Conservation (phyloP, 2,329 filamentous ascomycete genomes). For the Sporothrix humicola region DNA sequence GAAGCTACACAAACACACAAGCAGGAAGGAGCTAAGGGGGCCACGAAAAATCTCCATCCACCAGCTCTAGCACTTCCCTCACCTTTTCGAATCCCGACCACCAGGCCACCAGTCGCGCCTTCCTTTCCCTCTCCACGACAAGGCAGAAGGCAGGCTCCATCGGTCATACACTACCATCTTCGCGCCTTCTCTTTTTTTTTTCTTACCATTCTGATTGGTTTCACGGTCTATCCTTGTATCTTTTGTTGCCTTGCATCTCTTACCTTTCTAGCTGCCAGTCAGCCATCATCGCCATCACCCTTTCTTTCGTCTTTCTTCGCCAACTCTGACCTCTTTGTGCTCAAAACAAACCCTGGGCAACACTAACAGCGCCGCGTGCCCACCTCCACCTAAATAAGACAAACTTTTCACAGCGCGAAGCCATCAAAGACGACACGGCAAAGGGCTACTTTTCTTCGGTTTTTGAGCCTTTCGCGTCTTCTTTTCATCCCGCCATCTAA, state of each 20-base stretch:
- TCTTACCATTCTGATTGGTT: slow-evolving; percentile 27
- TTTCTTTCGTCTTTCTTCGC: not conserved
- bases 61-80: slow-evolving; percentile 7
- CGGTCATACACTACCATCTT: slow-evolving; percentile 21
- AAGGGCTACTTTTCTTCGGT: slow-evolving; percentile 7
- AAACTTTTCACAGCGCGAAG: slow-evolving; percentile 14
- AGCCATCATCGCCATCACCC: slow-evolving; percentile 18
- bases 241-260: slow-evolving; percentile 11
- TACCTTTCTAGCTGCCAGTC: slow-evolving; percentile 1
- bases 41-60: slow-evolving; percentile 19
- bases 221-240: not conserved
- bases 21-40: slow-evolving; percentile 21
- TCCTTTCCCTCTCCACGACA: slow-evolving; percentile 24
- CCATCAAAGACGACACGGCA: not conserved
- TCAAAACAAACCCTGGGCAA: not conserved
- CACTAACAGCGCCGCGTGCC: slow-evolving; percentile 20
- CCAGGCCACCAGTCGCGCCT: slow-evolving; percentile 27
- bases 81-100: slow-evolving; percentile 17
- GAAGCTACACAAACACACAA: slow-evolving; percentile 15
- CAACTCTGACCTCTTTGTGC: not conserved
- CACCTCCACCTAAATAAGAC: not conserved
- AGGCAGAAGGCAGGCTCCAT: slow-evolving; percentile 30
- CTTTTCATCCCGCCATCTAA: not conserved
- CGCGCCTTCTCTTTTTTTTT: slow-evolving; percentile 28
- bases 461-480: slow-evolving; percentile 20